A percentile compares a stretch with the other conserved stretches of the same genome.
Conservation (phyloP, 1,139 yeast genomes). For the Lodderomyces parapsilosis region DNA sequence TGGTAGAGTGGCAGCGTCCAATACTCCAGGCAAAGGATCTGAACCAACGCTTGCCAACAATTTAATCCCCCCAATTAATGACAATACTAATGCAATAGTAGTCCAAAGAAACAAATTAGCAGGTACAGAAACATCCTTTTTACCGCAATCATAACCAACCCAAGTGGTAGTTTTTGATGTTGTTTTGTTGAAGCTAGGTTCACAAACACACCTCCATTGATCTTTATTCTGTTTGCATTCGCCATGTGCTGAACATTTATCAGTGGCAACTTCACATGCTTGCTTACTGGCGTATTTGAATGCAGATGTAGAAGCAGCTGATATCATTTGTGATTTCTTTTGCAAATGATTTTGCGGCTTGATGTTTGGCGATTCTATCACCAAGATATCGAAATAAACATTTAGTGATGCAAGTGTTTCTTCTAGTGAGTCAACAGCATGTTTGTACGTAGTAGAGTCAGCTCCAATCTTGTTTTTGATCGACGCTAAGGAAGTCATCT, state of each 20-base stretch:
- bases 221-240: constrained; percentile 24
- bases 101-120: constrained; percentile 72
- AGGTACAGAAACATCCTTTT: constrained; percentile 62
- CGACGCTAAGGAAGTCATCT: constrained; percentile 40
- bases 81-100: constrained; percentile 42
- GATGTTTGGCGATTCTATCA: constrained; percentile 28
- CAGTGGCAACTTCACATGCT: constrained; percentile 53
- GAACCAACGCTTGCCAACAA: constrained; percentile 53
- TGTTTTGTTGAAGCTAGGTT: constrained; percentile 46
- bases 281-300: constrained; percentile 40
- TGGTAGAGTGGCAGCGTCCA: constrained; percentile 54
- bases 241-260: constrained; percentile 66
- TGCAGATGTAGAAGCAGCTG: not conserved
- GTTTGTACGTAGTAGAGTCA: constrained; percentile 38
- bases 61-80: constrained; percentile 54
- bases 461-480: constrained; percentile 43
- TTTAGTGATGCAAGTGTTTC: constrained; percentile 20
- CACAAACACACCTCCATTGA: constrained; percentile 57
- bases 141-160: constrained; percentile 67
- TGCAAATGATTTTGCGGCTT: constrained; percentile 10
- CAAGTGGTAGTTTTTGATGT: constrained; percentile 56
- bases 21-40: constrained; percentile 67
- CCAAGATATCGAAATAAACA: constrained; percentile 30
- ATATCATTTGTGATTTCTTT: constrained; percentile 22
- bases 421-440: constrained; percentile 34